Base-by-base conservation (phyloP, 352 stramenopile species). In the Discostella stelligera region DNA sequence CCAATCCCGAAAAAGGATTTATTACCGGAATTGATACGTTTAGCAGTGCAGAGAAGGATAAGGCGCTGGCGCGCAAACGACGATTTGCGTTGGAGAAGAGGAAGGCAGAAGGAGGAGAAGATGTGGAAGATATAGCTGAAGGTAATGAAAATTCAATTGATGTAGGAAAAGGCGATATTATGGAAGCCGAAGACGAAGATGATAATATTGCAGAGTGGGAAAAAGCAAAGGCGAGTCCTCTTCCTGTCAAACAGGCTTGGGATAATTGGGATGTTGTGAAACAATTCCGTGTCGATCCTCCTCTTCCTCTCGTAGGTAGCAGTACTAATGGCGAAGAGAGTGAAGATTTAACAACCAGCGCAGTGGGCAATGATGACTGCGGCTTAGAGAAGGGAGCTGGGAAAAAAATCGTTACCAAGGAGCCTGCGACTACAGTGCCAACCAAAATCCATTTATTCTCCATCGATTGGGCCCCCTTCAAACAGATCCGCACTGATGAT, bases 391-490 rank as follows among this genome's bases (percentile, higher is more conserved):
- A 48, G 21, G 69, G 62, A 23, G 65, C 64, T 21, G 41, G 66
- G 32, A 39, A 68, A 48, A 59, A 82, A 37, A 70, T 82, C 25
- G 61, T 77, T 30, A 50, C 59, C n/a, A 76, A 78, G 66, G 53
- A 59, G 52, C 14, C 52, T 32, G 63, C 68, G 21, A 69, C 64
- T 14, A 62, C 81, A 39, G 70, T 82, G 4, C 76, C 80, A n/a
- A 82, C 82, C 44, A 90, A 91, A 60, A 89, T 92, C 41, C 84
- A 92, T 65, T 69, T 92, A n/a, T 92, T 86, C 53, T 78, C 73
- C 21, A 91, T 90, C 68, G 87, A 92, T 72, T 89, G 83, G 82
- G 74, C 80, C 13, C 79, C 82, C 10, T 92, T 92, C 73, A 92
- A 92, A 76, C 87, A 92, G 63, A 90, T 92, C 54, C 74, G 87